A percentile compares a stretch with the other conserved stretches of the same genome.
phyloP scores from a whole-genome alignment of 164 flowering plant genomes.

The Tinospora cordifolia region DNA sequence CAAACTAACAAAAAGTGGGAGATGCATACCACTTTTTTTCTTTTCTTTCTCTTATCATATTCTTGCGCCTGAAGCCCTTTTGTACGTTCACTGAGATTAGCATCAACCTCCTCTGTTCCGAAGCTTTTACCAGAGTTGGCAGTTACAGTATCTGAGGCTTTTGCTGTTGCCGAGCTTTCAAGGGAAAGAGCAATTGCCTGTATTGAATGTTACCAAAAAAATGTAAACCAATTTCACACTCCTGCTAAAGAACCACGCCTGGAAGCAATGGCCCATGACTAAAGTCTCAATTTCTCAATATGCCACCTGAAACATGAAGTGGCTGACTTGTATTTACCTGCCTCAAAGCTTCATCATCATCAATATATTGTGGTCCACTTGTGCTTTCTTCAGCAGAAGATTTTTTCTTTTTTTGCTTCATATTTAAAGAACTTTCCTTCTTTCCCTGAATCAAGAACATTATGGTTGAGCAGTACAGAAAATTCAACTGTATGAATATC shows the following conservation, averaged over 20 bases:
- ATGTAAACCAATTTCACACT: neutral
- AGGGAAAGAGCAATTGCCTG: conserved; percentile 92
- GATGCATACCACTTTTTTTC: conserved; percentile 45
- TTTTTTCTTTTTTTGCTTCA: conserved; percentile 29
- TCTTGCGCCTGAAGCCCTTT: conserved; percentile 21
- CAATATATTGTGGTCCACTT: conserved; percentile 28
- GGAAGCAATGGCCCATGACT: neutral
- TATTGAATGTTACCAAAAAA: conserved; percentile 5
- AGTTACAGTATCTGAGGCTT: conserved; percentile 15
- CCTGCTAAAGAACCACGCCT: neutral
- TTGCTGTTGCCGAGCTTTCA: conserved; percentile 31
- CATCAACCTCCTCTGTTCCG: conserved; percentile 8
- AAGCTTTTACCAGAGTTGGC: conserved; percentile 16
- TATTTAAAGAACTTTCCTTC: conserved; percentile 17
- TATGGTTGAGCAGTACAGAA: neutral
- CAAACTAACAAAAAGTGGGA: neutral
- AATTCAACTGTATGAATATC: too few relatives aligned
- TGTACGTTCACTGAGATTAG: conserved; percentile 20
- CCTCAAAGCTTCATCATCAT: conserved; percentile 56
- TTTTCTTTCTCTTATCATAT: conserved; percentile 38
- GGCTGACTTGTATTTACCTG: too few relatives aligned
- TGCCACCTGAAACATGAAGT: too few relatives aligned
- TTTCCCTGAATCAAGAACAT: conserved; percentile 30
- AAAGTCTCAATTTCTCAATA: neutral
- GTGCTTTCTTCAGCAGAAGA: conserved; percentile 19